These are phyloP conservation scores for Corylus heterophylla DNA, from an alignment of 306 rosid species.

Conservation along the genomic window DNA sequence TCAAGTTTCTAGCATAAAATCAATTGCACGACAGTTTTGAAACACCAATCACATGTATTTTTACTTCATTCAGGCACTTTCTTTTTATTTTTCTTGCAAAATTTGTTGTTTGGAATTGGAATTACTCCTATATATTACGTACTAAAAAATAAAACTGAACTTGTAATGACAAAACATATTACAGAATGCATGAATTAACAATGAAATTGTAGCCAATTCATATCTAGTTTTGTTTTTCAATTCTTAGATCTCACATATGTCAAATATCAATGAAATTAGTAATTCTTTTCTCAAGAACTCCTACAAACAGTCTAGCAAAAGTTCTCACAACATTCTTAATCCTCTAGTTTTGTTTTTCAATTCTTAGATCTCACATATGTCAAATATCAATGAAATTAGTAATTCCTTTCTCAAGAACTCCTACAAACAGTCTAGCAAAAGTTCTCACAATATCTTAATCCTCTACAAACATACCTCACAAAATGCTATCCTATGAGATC, in stretches of 20 bases:
- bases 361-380: not conserved
- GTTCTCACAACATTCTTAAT: not conserved
- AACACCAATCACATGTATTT: not conserved
- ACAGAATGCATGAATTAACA: not conserved
- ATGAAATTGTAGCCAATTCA: not conserved
- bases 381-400: not conserved
- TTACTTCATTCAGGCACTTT: not conserved
- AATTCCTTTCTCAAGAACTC: not conserved
- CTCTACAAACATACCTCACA: slow-evolving; percentile 10
- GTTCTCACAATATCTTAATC: not conserved
- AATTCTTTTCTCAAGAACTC: not conserved
- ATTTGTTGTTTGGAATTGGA: not conserved
- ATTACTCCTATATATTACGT: not conserved
- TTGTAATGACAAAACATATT: not conserved
- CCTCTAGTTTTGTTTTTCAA: not conserved
- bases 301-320: not conserved
- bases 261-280: not conserved
- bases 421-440: not conserved
- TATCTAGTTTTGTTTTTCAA: not conserved
- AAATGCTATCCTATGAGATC: slow-evolving; percentile 26
- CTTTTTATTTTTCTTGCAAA: not conserved
- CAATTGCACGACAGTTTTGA: no score
- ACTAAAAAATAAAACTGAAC: not conserved
- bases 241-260: not conserved
- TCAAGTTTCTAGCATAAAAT: not conserved